Evolutionary conservation across 805 yeast species (phyloP).

Genomic region (Clavispora fructus): DNA sequence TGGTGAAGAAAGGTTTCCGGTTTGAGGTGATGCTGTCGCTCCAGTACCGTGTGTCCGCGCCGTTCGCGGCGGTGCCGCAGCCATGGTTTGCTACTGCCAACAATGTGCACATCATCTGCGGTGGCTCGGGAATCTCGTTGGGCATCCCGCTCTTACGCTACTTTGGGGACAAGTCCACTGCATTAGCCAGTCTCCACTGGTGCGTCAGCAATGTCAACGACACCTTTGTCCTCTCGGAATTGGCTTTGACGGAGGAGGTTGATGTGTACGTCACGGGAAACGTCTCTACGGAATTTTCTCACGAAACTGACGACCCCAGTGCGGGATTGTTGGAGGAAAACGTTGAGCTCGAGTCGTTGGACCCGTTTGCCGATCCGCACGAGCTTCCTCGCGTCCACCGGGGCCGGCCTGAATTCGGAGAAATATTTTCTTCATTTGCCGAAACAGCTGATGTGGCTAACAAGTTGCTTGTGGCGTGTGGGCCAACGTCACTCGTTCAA

Average conservation of each 20-base stretch:
- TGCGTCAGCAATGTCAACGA: slow-evolving; percentile 44
- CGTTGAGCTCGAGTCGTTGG: slow-evolving; percentile 12
- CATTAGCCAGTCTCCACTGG: slow-evolving; percentile 47
- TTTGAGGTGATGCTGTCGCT: slow-evolving; percentile 9
- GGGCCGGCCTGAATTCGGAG: slow-evolving; percentile 42
- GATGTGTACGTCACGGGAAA: slow-evolving; percentile 12
- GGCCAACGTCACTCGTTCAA: slow-evolving; percentile 42
- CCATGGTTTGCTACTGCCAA: slow-evolving; percentile 45
- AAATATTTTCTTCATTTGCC: slow-evolving; percentile 23
- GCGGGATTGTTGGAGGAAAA: slow-evolving; percentile 1
- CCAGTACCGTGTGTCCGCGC: slow-evolving; percentile 18
- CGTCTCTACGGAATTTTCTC: not conserved
- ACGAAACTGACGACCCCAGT: not conserved
- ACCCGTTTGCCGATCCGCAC: slow-evolving; percentile 14
- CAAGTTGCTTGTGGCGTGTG: slow-evolving; percentile 56
- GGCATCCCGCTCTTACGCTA: slow-evolving; percentile 50
- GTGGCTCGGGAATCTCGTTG: slow-evolving; percentile 71
- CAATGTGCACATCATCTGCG: slow-evolving; percentile 52
- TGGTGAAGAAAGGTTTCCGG: slow-evolving; percentile 38
- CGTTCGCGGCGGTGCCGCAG: slow-evolving; percentile 40
- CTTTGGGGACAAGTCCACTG: slow-evolving; percentile 19
- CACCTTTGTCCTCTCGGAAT: slow-evolving; percentile 39
- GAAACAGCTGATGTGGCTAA: slow-evolving; percentile 29
- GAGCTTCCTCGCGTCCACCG: slow-evolving; percentile 16
- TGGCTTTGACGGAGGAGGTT: slow-evolving; percentile 9